Conservation (phyloP, 495 filamentous ascomycete genomes). For the Aspergillus ostianus region DNA sequence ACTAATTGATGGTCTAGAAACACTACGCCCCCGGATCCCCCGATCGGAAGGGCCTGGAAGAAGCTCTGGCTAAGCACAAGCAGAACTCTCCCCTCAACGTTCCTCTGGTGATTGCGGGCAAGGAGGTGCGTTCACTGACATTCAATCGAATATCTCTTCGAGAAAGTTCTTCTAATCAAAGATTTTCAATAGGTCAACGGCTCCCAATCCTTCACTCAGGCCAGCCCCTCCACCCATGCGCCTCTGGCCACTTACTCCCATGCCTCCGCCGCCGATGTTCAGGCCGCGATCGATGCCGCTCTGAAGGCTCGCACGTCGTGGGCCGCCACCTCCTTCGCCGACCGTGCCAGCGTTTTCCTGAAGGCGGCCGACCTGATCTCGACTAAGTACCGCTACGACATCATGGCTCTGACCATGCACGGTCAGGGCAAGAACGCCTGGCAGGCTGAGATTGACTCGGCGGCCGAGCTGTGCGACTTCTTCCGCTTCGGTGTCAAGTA, state of each 20-base stretch:
- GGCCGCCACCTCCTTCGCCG: conserved; percentile 79
- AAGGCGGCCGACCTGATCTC: conserved; percentile 88
- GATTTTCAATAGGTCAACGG: conserved; percentile 28
- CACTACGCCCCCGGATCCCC: conserved; percentile 79
- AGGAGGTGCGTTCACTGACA: conserved; percentile 54
- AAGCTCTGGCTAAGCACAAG: conserved; percentile 62
- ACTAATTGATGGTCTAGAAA: conserved; percentile 52
- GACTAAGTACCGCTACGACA: conserved; percentile 86
- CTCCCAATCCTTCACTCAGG: conserved; percentile 52
- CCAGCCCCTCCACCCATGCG: conserved; percentile 74
- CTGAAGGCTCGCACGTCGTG: conserved; percentile 77
- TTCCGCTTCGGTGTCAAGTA: conserved; percentile 83
- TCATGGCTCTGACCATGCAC: conserved; percentile 91
- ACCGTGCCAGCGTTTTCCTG: conserved; percentile 89
- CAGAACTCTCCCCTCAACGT: conserved; percentile 63
- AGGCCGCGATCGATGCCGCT: conserved; percentile 73
- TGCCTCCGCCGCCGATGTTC: conserved; percentile 69
- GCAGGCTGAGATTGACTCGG: conserved; percentile 95
- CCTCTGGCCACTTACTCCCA: conserved; percentile 75
- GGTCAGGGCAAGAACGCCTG: conserved; percentile 95
- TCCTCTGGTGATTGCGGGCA: conserved; percentile 76
- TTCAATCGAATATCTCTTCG: too few species aligned
- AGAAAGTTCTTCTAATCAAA: neutral
- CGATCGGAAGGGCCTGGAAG: conserved; percentile 70
- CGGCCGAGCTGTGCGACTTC: conserved; percentile 90